Base-by-base conservation (phyloP, 345 rosid genomes). In the Garcia nutans region DNA sequence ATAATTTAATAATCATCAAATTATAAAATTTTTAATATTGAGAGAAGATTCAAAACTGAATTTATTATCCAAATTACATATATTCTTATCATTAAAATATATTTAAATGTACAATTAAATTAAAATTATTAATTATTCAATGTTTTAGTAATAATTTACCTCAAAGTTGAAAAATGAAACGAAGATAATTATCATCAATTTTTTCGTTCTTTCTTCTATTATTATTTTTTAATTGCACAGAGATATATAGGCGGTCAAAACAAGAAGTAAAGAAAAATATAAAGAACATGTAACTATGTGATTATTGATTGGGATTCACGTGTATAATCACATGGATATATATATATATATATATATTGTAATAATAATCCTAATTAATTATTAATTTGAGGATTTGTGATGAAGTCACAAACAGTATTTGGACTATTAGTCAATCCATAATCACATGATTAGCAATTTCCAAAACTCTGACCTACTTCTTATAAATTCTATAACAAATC, bases 301-400 rank as follows among this genome's bases (percentile, higher is more conserved):
- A 10, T 63, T 49, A 20, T 28, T 57, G 73, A 45, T 13, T 28
- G 15, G 78, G 73, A 75, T 75, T 57, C 81, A 82, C 74, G 41
- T 75, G 81, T 9, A 50, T 16, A 52, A 24, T 75, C 84, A 82
- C 79, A 74, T 75, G 84, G 71, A 50, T 54, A 5, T 33, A n/a
- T n/a, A n/a, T n/a, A 28, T 28, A 28, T 28, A 2, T 28, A 28
- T 28, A 28, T 28, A 28, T 28, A 20, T 65, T n/a, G 8, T 24
- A 24, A 28, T 67, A 67, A 67, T 72, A 76, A 76, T 72, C 42
- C 8, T 22, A 37, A 37, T 37, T 37, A 37, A 33, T 33, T 28
- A 28, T 28, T 28, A 7, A 0, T 47, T 70, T 71, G 19, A 41
- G 63, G 41, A 10, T 31, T 31, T 23, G 70, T 3, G 23, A 67